Evolutionary conservation across 2,329 filamentous ascomycete genomes (phyloP), one percentile per base, ranked within the genome.

Genomic region (Drechslera avenae): DNA sequence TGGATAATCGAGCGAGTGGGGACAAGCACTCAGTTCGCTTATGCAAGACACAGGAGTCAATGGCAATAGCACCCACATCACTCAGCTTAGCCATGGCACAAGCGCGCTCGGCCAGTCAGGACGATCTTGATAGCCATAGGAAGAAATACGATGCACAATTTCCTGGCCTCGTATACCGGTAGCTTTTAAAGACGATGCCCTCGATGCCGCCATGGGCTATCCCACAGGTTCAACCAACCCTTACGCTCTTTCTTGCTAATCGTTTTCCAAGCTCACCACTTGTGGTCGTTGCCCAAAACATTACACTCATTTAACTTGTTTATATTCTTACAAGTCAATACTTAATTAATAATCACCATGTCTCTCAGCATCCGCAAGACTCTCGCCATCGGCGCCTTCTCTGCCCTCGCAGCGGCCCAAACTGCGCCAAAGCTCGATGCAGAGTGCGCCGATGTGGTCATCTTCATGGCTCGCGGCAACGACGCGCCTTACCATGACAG

Each of bases 391-490:
- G 57, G 55, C 54, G 56, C 60, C 34, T 39, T 66, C 41, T 52
- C 62, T 21, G 55, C 56, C 31, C 44, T 50, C 7, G 35, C 34
- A 13, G 40, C 40, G 5, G 47, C 47, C 26, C 40, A 50, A 14
- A 71, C 64, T 39, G 70, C 74, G 60, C 34, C 60, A 36, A 64
- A 64, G 54, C 54, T 56, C 49, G 52, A 59, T 37, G 61, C 61
- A 23, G 23, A 46, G 37, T 64, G 61, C 32, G 46, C 48, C 34
- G 61, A 62, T 57, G 59, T 56, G 40, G 54, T 59, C 43, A 59
- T 64, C 39, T 62, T 64, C 45, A 59, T 61, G 55, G 59, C 61
- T 34, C 61, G 61, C 43, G 61, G 61, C 32, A 64, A 62, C 42
- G 46, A 57, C 37, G 61, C 59, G 9, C 61, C 57, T 35, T 64